Percentiles rank a stretch among this genome's conserved stretches.
Evolutionary conservation across 2,329 filamentous ascomycete species (phyloP).

Genomic region (Colletotrichum sp.): DNA sequence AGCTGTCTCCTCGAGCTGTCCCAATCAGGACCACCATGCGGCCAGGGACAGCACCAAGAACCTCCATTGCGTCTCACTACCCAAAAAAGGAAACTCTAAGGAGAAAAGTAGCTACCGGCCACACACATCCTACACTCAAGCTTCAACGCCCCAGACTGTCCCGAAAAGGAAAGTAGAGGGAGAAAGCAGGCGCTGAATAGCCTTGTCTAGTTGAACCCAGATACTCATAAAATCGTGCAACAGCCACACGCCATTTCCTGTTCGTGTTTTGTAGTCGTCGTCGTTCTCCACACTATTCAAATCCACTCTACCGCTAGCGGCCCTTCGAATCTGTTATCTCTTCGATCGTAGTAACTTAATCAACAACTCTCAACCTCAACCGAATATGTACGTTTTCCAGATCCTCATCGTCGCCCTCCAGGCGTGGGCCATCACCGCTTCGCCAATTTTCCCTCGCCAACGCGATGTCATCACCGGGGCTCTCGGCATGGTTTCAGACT

Average conservation of each 20-base stretch:
- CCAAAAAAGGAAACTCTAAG: neutral
- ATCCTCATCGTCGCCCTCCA: conserved; percentile 11
- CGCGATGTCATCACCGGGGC: conserved; percentile 4
- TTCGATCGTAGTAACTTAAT: neutral
- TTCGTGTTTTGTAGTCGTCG: neutral
- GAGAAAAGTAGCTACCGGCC: conserved; percentile 10
- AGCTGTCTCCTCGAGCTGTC: neutral
- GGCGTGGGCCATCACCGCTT: conserved; percentile 15
- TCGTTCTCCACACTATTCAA: neutral
- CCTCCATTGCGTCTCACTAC: conserved; percentile 7
- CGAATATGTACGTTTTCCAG: neutral
- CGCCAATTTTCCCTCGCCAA: conserved; percentile 1
- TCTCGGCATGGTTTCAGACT: neutral
- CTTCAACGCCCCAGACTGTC: neutral
- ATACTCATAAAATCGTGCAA: conserved; percentile 10
- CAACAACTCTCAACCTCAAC: neutral
- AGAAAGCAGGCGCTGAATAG: neutral
- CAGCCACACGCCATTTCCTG: neutral
- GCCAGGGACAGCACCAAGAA: neutral
- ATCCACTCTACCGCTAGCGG: neutral
- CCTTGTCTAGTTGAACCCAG: neutral
- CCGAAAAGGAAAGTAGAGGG: neutral
- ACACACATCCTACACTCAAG: conserved; percentile 1
- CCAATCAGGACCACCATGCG: conserved; percentile 9
- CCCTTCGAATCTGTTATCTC: neutral